Evolutionary conservation across 2,329 filamentous ascomycete species (phyloP), one percentile per base, ranked within the genome.

Genomic region (Cordyceps tenuipes): DNA sequence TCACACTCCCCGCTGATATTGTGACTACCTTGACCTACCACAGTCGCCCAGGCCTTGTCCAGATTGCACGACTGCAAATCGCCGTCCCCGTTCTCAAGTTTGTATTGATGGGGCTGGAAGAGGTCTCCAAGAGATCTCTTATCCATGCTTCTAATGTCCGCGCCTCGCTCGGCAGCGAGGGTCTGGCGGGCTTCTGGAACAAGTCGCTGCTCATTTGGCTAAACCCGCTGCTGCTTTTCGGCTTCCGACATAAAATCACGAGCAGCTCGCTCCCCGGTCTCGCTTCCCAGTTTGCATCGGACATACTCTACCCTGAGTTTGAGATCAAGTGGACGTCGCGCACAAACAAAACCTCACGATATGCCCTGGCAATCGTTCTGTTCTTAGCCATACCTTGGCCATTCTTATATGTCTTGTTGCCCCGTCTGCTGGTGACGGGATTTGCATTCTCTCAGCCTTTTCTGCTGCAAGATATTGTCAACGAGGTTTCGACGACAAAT

Each of bases 331-430:
- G 39, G 39, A 6, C 3, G 17, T 43, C 17, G 39, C 39, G 39
- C 61, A 0, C 71, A 75, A 46, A 8, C n/a, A 46, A 46, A 31
- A 43, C 31, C 2, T 31, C 47, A 1, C 31, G 13, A 39, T 52
- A 7, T n/a, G 46, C 39, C 29, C 12, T 46, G 15, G 23, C 17
- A 10, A 46, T 39, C 26, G n/a, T 56, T 6, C 17, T 57, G 19
- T 34, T 41, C 47, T 4, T 17, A 2, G n/a, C 48, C 23, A n/a
- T 46, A 10, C 47, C 39, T 21, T 52, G 47, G 36, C 36, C 47
- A 9, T 52, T 51, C 6, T 9, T 52, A 13, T 46, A 34, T 17
- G 21, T 59, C 9, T 31, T 52, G 6, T 7, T 51, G 2, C 47
- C 57, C 3, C 48, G 57, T 5, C 8, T 34, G 10, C 19, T 56